These are phyloP conservation scores for Panicum hallii DNA, from an alignment of 202 grass and related monocot species.

Conservation along the genomic window DNA sequence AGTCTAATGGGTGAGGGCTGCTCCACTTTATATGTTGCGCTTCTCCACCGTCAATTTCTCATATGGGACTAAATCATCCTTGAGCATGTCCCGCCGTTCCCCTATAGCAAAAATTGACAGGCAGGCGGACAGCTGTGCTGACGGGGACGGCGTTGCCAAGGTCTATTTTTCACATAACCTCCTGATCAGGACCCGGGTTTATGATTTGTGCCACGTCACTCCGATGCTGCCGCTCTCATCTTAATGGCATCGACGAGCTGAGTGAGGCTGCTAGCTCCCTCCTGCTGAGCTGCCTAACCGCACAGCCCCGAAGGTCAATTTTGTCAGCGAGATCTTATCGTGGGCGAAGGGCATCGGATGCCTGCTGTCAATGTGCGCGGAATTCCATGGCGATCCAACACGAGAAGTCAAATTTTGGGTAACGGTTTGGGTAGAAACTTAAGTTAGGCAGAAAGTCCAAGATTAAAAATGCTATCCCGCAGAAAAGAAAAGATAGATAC, in stretches of 20 bases:
- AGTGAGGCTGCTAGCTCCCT: background rate
- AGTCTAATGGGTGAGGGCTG: no score
- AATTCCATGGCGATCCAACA: constrained; percentile 22
- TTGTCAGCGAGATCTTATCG: background rate
- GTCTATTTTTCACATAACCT: constrained; percentile 48
- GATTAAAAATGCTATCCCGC: background rate
- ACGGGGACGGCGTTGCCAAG: constrained; percentile 24
- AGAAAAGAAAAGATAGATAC: background rate
- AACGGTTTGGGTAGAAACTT: constrained; percentile 5
- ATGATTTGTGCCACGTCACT: constrained; percentile 23
- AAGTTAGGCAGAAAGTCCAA: constrained; percentile 17
- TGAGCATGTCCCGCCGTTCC: background rate
- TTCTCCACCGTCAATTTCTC: no score
- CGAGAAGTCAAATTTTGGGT: constrained; percentile 37
- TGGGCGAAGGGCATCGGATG: background rate
- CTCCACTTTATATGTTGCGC: no score
- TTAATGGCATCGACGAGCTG: background rate
- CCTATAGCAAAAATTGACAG: background rate
- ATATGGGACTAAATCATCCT: no score
- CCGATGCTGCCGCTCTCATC: constrained; percentile 2
- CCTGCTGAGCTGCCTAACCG: constrained; percentile 45
- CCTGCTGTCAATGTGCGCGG: constrained; percentile 20
- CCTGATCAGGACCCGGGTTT: background rate
- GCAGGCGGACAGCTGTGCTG: constrained; percentile 22
- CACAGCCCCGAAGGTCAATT: constrained; percentile 10